Percentiles rank a stretch among this genome's conserved stretches.
Evolutionary conservation across 441 rosid species (phyloP).

Genomic region (Populus hybrid): DNA sequence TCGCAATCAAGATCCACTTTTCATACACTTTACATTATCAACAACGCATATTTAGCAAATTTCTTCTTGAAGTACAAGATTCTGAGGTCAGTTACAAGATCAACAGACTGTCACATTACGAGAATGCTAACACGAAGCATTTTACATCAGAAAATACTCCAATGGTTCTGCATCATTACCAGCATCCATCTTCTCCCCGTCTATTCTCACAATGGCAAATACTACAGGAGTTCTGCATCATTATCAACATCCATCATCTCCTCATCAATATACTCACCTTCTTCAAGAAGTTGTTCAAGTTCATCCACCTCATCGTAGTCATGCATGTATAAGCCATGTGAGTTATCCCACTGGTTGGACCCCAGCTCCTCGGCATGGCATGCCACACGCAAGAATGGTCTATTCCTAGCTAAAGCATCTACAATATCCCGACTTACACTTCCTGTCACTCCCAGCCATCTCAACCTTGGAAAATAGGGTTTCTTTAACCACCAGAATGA

Average conservation of each 20-base stretch:
- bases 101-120: neutral
- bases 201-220: neutral
- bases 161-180: neutral
- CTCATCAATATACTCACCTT: slow-evolving; percentile 39
- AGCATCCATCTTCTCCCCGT: no score
- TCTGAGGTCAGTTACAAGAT: neutral
- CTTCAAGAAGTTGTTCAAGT: slow-evolving; percentile 57
- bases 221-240: slow-evolving; percentile 26
- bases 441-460: slow-evolving; percentile 87
- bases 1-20: neutral
- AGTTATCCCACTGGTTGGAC: slow-evolving; percentile 54
- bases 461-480: slow-evolving; percentile 80
- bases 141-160: slow-evolving; percentile 4
- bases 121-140: no score
- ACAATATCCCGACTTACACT: slow-evolving; percentile 68
- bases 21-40: neutral
- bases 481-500: slow-evolving; percentile 79
- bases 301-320: slow-evolving; percentile 68
- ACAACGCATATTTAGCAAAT: neutral
- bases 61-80: neutral
- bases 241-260: slow-evolving; percentile 55
- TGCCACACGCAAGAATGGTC: slow-evolving; percentile 63
- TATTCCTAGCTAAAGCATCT: slow-evolving; percentile 74
- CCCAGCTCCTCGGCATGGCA: slow-evolving; percentile 85
- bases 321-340: slow-evolving; percentile 46